These are phyloP conservation scores for Bauhinia variegata DNA, from an alignment of 306 rosid species.

Conservation along the genomic window DNA sequence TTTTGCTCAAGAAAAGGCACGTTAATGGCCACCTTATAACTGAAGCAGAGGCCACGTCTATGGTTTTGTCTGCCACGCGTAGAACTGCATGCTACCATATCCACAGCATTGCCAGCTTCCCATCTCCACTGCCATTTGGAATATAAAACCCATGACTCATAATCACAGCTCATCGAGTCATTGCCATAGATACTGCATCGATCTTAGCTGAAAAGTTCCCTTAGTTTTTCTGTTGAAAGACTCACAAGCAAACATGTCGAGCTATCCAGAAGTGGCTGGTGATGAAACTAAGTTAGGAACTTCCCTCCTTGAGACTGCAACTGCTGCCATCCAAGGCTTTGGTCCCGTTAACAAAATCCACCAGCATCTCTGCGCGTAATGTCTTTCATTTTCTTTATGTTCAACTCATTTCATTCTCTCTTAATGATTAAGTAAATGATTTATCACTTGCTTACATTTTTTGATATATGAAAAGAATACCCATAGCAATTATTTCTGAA, in stretches of 20 bases:
- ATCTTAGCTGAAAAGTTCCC: no score
- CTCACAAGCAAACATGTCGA: slow-evolving; percentile 39
- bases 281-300: slow-evolving; percentile 53
- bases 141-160: not conserved
- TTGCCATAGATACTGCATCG: no score
- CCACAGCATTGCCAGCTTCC: not conserved
- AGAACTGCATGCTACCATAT: slow-evolving; percentile 42
- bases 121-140: not conserved
- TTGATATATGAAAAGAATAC: no score
- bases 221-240: no score
- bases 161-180: no score
- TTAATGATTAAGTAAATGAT: not conserved
- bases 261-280: slow-evolving; percentile 42
- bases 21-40: slow-evolving; percentile 25
- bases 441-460: no score
- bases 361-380: slow-evolving; percentile 93
- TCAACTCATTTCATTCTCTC: not conserved
- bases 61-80: slow-evolving; percentile 46
- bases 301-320: slow-evolving; percentile 59
- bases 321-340: slow-evolving; percentile 66
- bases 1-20: slow-evolving; percentile 24
- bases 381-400: no score
- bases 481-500: no score
- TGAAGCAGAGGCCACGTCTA: slow-evolving; percentile 29
- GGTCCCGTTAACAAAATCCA: slow-evolving; percentile 74